Evolutionary conservation across 2,329 filamentous ascomycete species (phyloP).

Genomic region (Verticillium isaacii): DNA sequence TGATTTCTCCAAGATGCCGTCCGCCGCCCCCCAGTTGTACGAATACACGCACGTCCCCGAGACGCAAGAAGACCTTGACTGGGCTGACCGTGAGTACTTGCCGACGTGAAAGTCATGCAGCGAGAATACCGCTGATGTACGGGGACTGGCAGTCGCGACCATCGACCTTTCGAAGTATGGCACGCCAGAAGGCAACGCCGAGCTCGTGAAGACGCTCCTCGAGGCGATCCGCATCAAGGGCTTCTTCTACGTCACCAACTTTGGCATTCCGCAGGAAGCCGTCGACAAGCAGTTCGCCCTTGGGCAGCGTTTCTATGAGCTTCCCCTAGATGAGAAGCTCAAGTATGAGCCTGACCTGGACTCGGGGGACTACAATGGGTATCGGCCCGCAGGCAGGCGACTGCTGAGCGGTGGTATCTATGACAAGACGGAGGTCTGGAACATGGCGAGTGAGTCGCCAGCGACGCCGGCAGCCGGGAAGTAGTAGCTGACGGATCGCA

Average conservation of each 20-base stretch:
- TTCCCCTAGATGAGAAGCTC: slow-evolving; percentile 55
- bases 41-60: slow-evolving; percentile 29
- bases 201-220: slow-evolving; percentile 20
- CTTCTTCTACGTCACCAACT: slow-evolving; percentile 60
- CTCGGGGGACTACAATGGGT: slow-evolving; percentile 51
- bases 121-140: background rate
- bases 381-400: slow-evolving; percentile 38
- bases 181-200: slow-evolving; percentile 19
- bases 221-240: slow-evolving; percentile 26
- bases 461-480: no score
- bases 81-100: slow-evolving; percentile 26
- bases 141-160: slow-evolving; percentile 26
- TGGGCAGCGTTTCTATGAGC: slow-evolving; percentile 44
- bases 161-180: slow-evolving; percentile 27
- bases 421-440: slow-evolving; percentile 30
- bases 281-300: slow-evolving; percentile 56
- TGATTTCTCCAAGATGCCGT: slow-evolving; percentile 20
- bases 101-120: no score
- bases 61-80: slow-evolving; percentile 29
- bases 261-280: slow-evolving; percentile 50
- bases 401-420: slow-evolving; percentile 27
- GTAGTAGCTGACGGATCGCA: background rate
- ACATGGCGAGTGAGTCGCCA: slow-evolving; percentile 24
- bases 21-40: slow-evolving; percentile 21
- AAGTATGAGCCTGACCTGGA: slow-evolving; percentile 44